Base-by-base conservation (phyloP, 257 asterid species). In the Lycium barbarum region DNA sequence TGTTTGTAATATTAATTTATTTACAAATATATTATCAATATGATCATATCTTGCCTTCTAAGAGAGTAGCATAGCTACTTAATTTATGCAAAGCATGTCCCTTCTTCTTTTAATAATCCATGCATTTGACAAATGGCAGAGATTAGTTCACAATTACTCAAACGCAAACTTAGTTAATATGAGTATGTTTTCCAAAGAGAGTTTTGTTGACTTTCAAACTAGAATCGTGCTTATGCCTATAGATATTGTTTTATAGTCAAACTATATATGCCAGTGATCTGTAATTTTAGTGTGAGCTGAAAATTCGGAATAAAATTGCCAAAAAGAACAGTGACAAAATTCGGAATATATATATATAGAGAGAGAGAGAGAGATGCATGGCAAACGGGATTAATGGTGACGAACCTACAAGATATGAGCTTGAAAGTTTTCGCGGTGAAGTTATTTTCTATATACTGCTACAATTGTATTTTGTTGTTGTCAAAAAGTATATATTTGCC, bases 11-110 rank as follows among this genome's bases (percentile, higher is more conserved):
- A 35, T 76, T 76, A 53, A 26, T 76, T 76, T 76, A 76, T 22
- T 53, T 51, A 51, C 14, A 14, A 76, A 53, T 51, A 51, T 51
- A 72, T 72, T 72, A 72, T 72, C 10, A 40, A 71, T 71, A 76
- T 49, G 40, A 15, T 26, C 33, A 26, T 13, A 49, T 66, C 73
- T 70, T 68, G 53, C 78, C 78, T 68, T 15, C 78, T 68, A 38
- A 36, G 7, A 68, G 53, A 70, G 33, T 17, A 70, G 78, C 33
- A 70, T 15, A 70, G 14, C 40, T 76, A 35, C 82, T 35, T 51
- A 76, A 51, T 26, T 76, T 51, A 76, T 76, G 82, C 47, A 76
- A 53, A 76, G 40, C 82, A 22, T 26, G 63, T 76, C 22, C 45
- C 12, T 26, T 51, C 13, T 26, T 26, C 45, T 22, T 76, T 76